Base-by-base conservation (phyloP, 257 asterid genomes). In the Solanum boliviense region DNA sequence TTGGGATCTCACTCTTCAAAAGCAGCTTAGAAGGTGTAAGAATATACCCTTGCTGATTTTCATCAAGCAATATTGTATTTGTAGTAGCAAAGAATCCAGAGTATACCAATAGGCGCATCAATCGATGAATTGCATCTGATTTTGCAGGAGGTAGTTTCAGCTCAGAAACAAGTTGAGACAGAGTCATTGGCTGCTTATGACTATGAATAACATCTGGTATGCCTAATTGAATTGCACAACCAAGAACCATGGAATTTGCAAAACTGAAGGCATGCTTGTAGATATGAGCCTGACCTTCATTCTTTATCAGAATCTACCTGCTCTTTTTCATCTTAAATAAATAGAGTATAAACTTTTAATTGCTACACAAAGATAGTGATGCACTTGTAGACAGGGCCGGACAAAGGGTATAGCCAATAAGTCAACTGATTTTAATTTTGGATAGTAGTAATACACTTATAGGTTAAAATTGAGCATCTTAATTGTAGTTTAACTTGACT, bases 181-280 rank as follows among this genome's bases (percentile, higher is more conserved):
- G 84, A 6, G 87, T 85, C 88, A 89, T 87, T 21, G 91, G 86
- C 35, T 89, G 73, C 81, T 87, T 87, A 34, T 89, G 87, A 21
- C 23, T 79, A 67, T 90, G 91, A 68, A 88, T 79, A 12, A 68
- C 41, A 83, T 87, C 88, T 9, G 88, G 75, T 36, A 89, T 58
- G 58, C 87, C 89, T 71, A 87, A 85, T 15, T 90, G 86, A 74
- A 90, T 20, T 9, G 89, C 90, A 58, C 86, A 81, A 34, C 86
- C 21, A 9, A 90, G 86, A 21, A 84, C 87, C 88, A 83, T 86
- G 27, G 90, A 85, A 88, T 88, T 86, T 27, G 72, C 76, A 88
- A 76, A 88, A 74, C 8, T 81, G 75, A 78, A 79, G 2, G 70
- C 85, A 75, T 88, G 90, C 65, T 58, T 78, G 73, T 75, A 85